phyloP scores from a whole-genome alignment of 371 early-diverging fungal genomes.

The Mucor lusitanicus region DNA sequence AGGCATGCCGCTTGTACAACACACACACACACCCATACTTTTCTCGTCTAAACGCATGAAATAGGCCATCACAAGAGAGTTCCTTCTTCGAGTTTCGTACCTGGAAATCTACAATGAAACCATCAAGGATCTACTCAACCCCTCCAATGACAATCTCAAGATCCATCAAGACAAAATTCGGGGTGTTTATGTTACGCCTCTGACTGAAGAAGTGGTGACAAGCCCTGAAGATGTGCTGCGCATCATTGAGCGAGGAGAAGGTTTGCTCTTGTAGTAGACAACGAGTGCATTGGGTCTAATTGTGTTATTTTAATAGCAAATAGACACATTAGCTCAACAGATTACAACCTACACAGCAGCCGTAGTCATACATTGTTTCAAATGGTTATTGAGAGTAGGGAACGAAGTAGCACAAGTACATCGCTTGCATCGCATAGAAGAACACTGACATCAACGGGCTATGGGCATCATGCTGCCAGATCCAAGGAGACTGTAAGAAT shows the following conservation, averaged over 20 bases:
- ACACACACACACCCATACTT: neutral
- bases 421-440: conserved; percentile 7
- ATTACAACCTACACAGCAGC: conserved; percentile 89
- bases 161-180: conserved; percentile 56
- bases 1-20: conserved; percentile 28
- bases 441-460: conserved; percentile 14
- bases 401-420: conserved; percentile 20
- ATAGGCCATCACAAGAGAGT: conserved; percentile 67
- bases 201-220: conserved; percentile 90
- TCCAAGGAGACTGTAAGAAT: conserved; percentile 56
- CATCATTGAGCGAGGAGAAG: conserved; percentile 82
- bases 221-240: conserved; percentile 79
- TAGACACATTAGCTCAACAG: conserved; percentile 84
- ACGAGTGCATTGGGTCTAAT: neutral
- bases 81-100: conserved; percentile 89
- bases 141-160: conserved; percentile 74
- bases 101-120: conserved; percentile 97
- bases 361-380: conserved; percentile 96
- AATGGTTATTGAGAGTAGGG: conserved; percentile 66
- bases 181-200: conserved; percentile 85
- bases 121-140: conserved; percentile 79
- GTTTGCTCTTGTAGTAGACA: conserved; percentile 18
- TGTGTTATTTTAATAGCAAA: conserved; percentile 65
- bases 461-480: conserved; percentile 9
- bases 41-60: neutral